Percentiles rank a stretch among this genome's conserved stretches.
Conservation (phyloP, 139 green algal genomes). For the Chlorella vulgaris region DNA sequence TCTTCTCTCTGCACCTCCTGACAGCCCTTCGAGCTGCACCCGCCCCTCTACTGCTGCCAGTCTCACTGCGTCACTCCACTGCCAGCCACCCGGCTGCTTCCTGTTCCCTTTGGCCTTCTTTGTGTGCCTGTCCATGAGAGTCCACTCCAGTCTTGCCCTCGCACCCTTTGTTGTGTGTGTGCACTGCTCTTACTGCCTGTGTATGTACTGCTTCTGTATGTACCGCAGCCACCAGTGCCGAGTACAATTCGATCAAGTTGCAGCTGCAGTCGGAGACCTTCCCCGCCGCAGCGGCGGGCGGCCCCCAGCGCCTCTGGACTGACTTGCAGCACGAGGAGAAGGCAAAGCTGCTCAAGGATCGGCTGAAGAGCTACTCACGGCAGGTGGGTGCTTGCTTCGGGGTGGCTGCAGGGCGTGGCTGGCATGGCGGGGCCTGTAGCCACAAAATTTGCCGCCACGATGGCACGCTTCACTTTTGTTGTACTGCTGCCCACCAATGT, state of each 20-base stretch:
- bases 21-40: too few species aligned
- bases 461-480: not conserved
- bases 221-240: conserved; percentile 49
- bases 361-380: conserved; percentile 95
- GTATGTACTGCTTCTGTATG: not conserved
- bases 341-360: conserved; percentile 82
- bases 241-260: conserved; percentile 85
- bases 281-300: conserved; percentile 48
- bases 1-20: too few species aligned
- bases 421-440: not conserved
- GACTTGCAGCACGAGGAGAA: conserved; percentile 71
- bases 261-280: conserved; percentile 85
- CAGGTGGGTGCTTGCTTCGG: conserved; percentile 63
- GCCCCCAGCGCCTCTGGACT: conserved; percentile 34
- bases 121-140: too few species aligned
- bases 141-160: too few species aligned
- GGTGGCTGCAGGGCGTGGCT: too few species aligned
- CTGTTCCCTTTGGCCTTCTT: too few species aligned
- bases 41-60: too few species aligned
- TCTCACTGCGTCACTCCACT: too few species aligned
- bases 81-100: too few species aligned
- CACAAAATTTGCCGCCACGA: not conserved
- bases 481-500: not conserved
- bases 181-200: too few species aligned
- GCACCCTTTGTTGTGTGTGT: too few species aligned